These are phyloP conservation scores for Novymonas esmeraldas DNA, from an alignment of 208 protist species.

Conservation along the genomic window DNA sequence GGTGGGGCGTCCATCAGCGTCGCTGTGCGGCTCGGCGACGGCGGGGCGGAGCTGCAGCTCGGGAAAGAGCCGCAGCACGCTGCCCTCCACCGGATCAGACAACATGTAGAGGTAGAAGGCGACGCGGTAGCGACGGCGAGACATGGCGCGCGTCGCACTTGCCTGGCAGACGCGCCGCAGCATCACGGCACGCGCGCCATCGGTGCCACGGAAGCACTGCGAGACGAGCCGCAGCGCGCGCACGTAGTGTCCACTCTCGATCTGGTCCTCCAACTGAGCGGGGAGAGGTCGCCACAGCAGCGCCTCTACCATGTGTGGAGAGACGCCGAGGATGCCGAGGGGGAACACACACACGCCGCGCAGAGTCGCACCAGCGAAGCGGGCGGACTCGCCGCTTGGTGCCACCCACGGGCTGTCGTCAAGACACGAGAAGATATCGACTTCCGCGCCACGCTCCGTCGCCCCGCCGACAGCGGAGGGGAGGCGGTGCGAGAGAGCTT, in stretches of 20 bases:
- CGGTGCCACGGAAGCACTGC: slow-evolving; percentile 19
- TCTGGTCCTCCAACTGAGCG: slow-evolving; percentile 24
- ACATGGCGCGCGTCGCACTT: slow-evolving; percentile 19
- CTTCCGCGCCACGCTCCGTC: too few relatives aligned
- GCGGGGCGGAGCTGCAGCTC: slow-evolving; percentile 9
- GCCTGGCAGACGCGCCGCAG: slow-evolving; percentile 21
- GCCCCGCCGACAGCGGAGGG: too few relatives aligned
- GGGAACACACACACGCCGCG: slow-evolving; percentile 10
- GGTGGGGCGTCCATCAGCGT: too few relatives aligned
- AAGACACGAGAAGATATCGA: slow-evolving; percentile 18
- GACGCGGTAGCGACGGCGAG: slow-evolving; percentile 17
- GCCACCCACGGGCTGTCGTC: slow-evolving; percentile 11
- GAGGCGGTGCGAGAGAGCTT: too few relatives aligned
- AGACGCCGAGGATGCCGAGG: slow-evolving; percentile 20
- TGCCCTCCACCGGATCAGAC: background rate
- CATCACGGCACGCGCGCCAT: slow-evolving; percentile 1
- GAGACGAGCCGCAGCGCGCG: slow-evolving; percentile 22
- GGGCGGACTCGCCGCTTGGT: slow-evolving; percentile 6
- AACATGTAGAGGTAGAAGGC: slow-evolving; percentile 23
- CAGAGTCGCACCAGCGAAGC: slow-evolving; percentile 19
- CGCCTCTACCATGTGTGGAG: slow-evolving; percentile 23
- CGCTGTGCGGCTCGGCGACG: too few relatives aligned
- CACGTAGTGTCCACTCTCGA: slow-evolving; percentile 16
- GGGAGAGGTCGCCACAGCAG: slow-evolving; percentile 27
- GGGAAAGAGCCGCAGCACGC: slow-evolving; percentile 20